Evolutionary conservation across 495 filamentous ascomycete species (phyloP).

Genomic region (Choiromyces venosus): DNA sequence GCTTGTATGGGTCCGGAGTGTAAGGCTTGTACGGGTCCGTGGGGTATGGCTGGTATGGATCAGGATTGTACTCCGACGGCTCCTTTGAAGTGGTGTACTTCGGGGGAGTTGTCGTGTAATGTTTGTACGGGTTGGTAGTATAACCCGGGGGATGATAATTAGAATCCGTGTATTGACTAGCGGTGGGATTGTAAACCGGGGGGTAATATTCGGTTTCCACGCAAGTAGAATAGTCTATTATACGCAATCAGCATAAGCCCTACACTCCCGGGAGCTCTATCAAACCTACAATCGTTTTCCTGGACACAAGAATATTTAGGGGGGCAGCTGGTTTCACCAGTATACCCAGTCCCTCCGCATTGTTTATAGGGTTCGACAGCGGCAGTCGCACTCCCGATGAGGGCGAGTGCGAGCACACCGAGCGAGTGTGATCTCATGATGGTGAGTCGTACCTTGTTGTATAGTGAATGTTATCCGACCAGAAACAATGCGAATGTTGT

Average conservation of each 20-base stretch:
- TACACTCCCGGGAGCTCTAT: conserved; percentile 5
- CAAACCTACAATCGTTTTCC: conserved; percentile 7
- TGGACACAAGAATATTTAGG: conserved; percentile 16
- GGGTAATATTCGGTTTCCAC: conserved; percentile 11
- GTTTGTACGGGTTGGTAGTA: neutral
- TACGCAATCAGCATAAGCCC: conserved; percentile 2
- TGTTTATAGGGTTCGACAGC: conserved; percentile 5
- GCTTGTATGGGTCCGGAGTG: conserved; percentile 2
- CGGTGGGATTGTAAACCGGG: conserved; percentile 3
- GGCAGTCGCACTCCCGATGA: conserved; percentile 21
- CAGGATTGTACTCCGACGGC: too few species aligned
- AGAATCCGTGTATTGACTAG: neutral
- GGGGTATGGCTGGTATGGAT: neutral
- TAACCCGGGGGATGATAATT: neutral
- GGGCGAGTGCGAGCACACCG: conserved; percentile 24
- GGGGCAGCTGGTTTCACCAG: conserved; percentile 14
- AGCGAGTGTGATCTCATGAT: conserved; percentile 41
- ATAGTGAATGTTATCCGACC: neutral
- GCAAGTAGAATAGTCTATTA: conserved; percentile 14
- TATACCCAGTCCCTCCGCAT: conserved; percentile 19
- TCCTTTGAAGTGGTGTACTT: too few species aligned
- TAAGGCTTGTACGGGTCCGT: neutral
- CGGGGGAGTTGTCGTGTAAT: conserved; percentile 2
- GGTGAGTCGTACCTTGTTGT: conserved; percentile 24
- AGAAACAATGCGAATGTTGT: neutral